Conservation (phyloP, 768 basidiomycete species). For the Suillus americanus region DNA sequence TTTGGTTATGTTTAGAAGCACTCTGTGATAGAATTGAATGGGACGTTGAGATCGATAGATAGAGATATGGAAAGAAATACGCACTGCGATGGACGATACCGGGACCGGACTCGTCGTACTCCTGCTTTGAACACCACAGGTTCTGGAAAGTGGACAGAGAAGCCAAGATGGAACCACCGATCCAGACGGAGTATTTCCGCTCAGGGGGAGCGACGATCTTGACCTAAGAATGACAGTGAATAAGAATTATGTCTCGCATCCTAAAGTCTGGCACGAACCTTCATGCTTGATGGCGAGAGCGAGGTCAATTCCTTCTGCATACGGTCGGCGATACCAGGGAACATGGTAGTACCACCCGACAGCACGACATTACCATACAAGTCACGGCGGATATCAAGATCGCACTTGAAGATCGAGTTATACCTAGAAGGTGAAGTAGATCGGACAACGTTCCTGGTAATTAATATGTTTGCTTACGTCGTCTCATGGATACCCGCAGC, state of each 20-base stretch:
- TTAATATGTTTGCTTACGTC: constrained; percentile 35
- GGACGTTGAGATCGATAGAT: neutral
- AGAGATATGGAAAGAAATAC: constrained; percentile 21
- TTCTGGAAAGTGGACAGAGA: constrained; percentile 96
- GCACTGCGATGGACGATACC: constrained; percentile 78
- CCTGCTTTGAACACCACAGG: constrained; percentile 91
- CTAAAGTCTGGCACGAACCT: constrained; percentile 41
- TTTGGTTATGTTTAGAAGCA: constrained; percentile 25
- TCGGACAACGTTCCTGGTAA: neutral
- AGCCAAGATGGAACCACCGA: constrained; percentile 83
- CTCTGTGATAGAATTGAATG: constrained; percentile 11
- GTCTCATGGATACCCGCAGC: constrained; percentile 82
- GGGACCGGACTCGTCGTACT: constrained; percentile 86
- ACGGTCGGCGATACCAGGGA: constrained; percentile 93
- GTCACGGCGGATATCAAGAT: constrained; percentile 58
- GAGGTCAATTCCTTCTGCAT: constrained; percentile 93
- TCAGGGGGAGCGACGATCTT: constrained; percentile 94
- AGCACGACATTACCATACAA: constrained; percentile 40
- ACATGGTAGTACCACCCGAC: constrained; percentile 90
- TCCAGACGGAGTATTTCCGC: constrained; percentile 96
- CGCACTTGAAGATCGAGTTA: constrained; percentile 67
- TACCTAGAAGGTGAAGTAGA: constrained; percentile 32
- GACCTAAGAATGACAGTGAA: constrained; percentile 43
- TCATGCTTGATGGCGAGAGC: constrained; percentile 81
- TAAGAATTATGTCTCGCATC: neutral